These are phyloP conservation scores for Hypsizygus ulmarius DNA, from an alignment of 1,284 basidiomycete genomes.

Conservation along the genomic window DNA sequence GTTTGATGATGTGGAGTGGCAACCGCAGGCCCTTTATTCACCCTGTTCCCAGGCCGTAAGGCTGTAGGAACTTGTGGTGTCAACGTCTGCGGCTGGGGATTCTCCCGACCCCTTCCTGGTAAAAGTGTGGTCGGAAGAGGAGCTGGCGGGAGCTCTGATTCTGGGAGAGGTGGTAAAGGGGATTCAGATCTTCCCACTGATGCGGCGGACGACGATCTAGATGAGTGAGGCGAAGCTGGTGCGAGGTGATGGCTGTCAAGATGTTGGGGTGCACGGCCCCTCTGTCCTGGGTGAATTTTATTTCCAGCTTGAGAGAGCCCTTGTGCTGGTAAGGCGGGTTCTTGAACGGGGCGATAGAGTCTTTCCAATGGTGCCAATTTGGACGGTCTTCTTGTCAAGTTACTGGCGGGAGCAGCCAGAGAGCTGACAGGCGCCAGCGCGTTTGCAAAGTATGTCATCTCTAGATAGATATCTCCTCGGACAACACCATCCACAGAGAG, in stretches of 20 bases:
- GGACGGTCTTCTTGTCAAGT: conserved; percentile 24
- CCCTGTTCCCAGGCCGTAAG: conserved; percentile 9
- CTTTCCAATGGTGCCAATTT: conserved; percentile 27
- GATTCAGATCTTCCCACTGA: conserved; percentile 18
- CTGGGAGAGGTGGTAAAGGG: conserved; percentile 35
- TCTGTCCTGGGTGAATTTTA: conserved; percentile 5
- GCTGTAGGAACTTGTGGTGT: conserved; percentile 15
- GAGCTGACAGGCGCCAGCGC: conserved; percentile 42
- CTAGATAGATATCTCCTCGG: conserved; percentile 72
- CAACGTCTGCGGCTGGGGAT: background rate
- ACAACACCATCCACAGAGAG: conserved; percentile 52
- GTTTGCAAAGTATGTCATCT: conserved; percentile 75
- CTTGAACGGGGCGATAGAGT: conserved; percentile 21
- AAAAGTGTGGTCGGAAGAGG: conserved; percentile 20
- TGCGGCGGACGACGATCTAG: conserved; percentile 16
- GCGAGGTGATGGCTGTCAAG: conserved; percentile 10
- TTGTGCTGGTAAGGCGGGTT: conserved; percentile 21
- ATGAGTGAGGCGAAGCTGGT: conserved; percentile 14
- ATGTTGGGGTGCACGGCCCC: conserved; percentile 12
- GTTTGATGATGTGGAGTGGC: conserved; percentile 1
- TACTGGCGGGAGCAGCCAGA: conserved; percentile 4
- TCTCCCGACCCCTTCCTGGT: conserved; percentile 18
- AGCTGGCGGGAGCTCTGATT: conserved; percentile 14
- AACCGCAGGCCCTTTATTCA: conserved; percentile 8
- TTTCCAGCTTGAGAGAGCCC: background rate